Base-by-base conservation (phyloP, 441 rosid species). In the Pelargonium fulgidum region DNA sequence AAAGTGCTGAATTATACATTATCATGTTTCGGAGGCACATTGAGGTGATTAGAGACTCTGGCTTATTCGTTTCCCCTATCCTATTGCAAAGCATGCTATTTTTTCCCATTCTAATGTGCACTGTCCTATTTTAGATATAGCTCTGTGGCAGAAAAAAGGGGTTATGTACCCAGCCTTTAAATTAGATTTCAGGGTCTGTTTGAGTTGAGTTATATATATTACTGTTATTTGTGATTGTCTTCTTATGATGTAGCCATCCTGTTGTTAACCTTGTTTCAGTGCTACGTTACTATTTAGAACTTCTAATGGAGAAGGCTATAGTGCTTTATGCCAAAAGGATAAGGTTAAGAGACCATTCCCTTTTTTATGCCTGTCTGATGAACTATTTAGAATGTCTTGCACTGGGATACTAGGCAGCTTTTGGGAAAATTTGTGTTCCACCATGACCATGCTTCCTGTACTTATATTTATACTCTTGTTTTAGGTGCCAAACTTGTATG, bases 261-360 rank as follows among this genome's bases (percentile, higher is more conserved):
- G 52, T 50, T 50, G 39, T 50, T 50, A n/a, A 2, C 56, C 56
- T 50, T 50, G 56, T n/a, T n/a, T 50, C 17, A 50, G 56, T 50
- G 56, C 56, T 50, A 50, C 14, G 0, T n/a, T 2, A 50, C 56
- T 12, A 13, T 50, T 50, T n/a, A 33, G 39, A 33, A 33, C 39
- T 33, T 33, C 7, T 33, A 33, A 0, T 33, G 39, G 39, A 33
- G 39, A 33, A 33, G 39, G 39, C 39, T 33, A 3, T 33, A 33
- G 39, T 33, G 39, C 0, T 33, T 33, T 33, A 33, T 1, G 39
- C 39, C 39, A 33, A 33, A 33, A 33, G 39, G 39, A 1, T 33
- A 33, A 33, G 39, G 39, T 33, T 33, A 33, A 33, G 39, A 33
- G 39, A 4, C 4, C 39, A 33, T 3, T 33, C 39, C 39, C 39